Percentiles rank a stretch among this genome's conserved stretches.
Evolutionary conservation across 2,329 filamentous ascomycete genomes (phyloP).

Genomic region (Dryadomyces quercus-mongolicae): DNA sequence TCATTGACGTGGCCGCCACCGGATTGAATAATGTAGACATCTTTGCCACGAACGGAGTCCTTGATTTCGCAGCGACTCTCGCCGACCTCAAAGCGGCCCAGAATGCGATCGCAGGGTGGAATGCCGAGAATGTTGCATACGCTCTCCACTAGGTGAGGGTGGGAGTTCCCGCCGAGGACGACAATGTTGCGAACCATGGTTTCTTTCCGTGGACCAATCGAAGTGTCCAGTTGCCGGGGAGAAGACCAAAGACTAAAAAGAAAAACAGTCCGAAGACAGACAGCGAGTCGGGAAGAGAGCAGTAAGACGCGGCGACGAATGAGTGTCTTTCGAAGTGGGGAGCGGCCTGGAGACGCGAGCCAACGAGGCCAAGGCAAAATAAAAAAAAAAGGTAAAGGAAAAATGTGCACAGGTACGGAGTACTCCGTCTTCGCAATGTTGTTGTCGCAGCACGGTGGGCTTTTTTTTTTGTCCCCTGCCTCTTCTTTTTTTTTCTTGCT

Average conservation of each 20-base stretch:
- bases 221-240: background rate
- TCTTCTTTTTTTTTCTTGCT: background rate
- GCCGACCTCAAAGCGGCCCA: constrained; percentile 87
- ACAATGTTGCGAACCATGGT: constrained; percentile 90
- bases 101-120: constrained; percentile 68
- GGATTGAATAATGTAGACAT: constrained; percentile 97
- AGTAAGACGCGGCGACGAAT: background rate
- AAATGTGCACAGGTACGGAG: background rate
- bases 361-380: background rate
- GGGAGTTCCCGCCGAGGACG: constrained; percentile 84
- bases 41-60: constrained; percentile 93
- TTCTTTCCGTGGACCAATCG: background rate
- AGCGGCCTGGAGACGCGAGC: background rate
- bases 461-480: background rate
- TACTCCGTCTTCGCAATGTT: background rate
- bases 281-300: background rate
- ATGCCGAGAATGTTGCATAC: constrained; percentile 86
- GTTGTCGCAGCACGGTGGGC: background rate
- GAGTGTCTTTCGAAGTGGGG: background rate
- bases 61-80: constrained; percentile 93
- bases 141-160: constrained; percentile 73
- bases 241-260: background rate
- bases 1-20: constrained; percentile 91
- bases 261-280: background rate
- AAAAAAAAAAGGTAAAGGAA: background rate